A percentile compares a stretch with the other conserved stretches of the same genome.
These are phyloP conservation scores for Cercophora sp. DNA, from an alignment of 495 filamentous ascomycete species.

Conservation along the genomic window DNA sequence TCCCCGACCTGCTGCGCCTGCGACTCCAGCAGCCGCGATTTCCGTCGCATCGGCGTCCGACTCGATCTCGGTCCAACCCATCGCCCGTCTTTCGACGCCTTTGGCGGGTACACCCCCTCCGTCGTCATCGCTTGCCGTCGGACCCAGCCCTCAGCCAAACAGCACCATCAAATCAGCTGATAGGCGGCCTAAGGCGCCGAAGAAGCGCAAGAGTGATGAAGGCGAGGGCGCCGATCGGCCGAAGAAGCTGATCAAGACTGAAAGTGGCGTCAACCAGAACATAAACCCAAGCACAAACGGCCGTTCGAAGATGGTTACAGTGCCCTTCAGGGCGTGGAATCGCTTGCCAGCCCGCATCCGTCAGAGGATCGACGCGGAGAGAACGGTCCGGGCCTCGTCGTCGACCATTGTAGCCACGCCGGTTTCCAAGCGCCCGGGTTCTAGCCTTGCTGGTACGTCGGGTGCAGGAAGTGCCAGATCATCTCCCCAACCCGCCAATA, in stretches of 20 bases:
- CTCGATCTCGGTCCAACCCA: slow-evolving; percentile 24
- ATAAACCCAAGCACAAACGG: too few species aligned
- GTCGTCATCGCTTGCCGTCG: neutral
- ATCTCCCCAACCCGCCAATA: slow-evolving; percentile 1
- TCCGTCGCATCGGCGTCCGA: slow-evolving; percentile 12
- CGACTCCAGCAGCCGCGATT: neutral
- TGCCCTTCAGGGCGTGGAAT: slow-evolving; percentile 17
- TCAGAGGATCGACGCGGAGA: neutral
- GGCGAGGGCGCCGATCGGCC: slow-evolving; percentile 26
- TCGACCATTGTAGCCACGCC: slow-evolving; percentile 20
- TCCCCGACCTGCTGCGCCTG: slow-evolving; percentile 13
- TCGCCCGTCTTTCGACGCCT: slow-evolving; percentile 14
- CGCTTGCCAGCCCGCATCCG: slow-evolving; percentile 11
- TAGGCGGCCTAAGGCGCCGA: slow-evolving; percentile 24
- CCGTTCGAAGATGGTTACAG: slow-evolving; percentile 21
- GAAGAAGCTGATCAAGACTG: slow-evolving; percentile 36
- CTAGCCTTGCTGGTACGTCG: neutral
- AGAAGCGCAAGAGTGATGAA: slow-evolving; percentile 35
- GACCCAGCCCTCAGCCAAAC: slow-evolving; percentile 7
- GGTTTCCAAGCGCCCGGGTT: slow-evolving; percentile 8
- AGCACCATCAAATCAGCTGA: slow-evolving; percentile 3
- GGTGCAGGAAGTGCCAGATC: neutral
- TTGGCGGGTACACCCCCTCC: slow-evolving; percentile 9
- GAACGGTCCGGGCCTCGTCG: neutral
- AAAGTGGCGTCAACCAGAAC: slow-evolving; percentile 18